Percentiles rank a stretch among this genome's conserved stretches.
Conservation (phyloP, 768 basidiomycete genomes). For the Dentipellis fragilis region DNA sequence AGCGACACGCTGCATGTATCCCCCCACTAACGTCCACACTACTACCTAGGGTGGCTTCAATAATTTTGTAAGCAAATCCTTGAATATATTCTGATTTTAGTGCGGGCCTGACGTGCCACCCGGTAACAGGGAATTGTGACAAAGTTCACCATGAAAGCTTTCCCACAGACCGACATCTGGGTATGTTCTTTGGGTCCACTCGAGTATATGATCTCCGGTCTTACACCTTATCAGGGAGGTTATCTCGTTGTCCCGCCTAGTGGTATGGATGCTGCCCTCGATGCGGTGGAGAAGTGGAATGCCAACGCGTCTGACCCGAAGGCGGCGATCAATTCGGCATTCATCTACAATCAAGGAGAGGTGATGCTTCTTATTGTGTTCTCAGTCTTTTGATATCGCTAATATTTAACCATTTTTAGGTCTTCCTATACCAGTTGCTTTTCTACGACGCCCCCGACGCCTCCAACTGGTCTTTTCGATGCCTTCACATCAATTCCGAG, state of each 20-base stretch:
- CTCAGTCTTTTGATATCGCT: not conserved
- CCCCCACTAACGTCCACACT: too few relatives aligned
- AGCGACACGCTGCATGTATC: too few relatives aligned
- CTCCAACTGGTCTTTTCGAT: slow-evolving; percentile 41
- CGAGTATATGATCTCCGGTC: not conserved
- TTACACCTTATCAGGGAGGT: not conserved
- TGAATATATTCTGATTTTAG: too few relatives aligned
- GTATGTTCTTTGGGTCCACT: slow-evolving; percentile 17
- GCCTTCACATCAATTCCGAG: slow-evolving; percentile 36
- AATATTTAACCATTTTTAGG: not conserved
- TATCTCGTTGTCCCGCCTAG: not conserved
- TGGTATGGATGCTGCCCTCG: not conserved
- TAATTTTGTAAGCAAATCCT: slow-evolving; percentile 31
- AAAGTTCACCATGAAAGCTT: slow-evolving; percentile 39
- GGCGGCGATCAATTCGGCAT: not conserved
- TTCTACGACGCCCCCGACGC: slow-evolving; percentile 52
- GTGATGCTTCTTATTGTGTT: not conserved
- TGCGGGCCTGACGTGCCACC: too few relatives aligned
- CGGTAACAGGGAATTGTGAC: slow-evolving; percentile 42
- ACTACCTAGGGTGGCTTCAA: slow-evolving; percentile 39
- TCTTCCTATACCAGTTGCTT: slow-evolving; percentile 28
- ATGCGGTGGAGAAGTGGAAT: not conserved
- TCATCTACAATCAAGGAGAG: not conserved
- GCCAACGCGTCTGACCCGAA: not conserved
- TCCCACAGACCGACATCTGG: slow-evolving; percentile 46